Conservation (phyloP, 1,284 basidiomycete species). For the Stygiomarasmius scandens region DNA sequence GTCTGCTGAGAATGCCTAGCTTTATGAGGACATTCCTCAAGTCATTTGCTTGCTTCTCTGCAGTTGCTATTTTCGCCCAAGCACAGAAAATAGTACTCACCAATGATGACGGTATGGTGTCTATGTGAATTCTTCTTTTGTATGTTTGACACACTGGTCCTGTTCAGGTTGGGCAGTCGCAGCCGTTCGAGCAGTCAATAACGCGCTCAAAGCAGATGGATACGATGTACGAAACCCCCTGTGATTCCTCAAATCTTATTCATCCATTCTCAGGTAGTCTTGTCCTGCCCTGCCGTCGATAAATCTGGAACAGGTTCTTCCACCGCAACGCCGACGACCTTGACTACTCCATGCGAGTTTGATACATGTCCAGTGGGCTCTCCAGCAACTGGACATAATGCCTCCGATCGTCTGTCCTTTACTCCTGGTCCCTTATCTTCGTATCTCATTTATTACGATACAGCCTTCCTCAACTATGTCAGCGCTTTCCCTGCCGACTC, state of each 20-base stretch:
- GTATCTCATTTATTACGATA: too few species aligned
- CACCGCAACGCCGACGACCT: constrained; percentile 21
- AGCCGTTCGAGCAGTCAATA: constrained; percentile 37
- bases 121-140: not conserved
- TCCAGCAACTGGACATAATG: constrained; percentile 38
- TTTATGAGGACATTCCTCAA: too few species aligned
- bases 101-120: constrained; percentile 32
- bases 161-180: constrained; percentile 39
- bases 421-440: too few species aligned
- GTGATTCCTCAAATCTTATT: not conserved
- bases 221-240: constrained; percentile 27
- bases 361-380: constrained; percentile 39
- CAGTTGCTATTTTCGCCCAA: not conserved
- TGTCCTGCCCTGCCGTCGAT: constrained; percentile 41
- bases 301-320: constrained; percentile 40
- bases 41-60: too few species aligned
- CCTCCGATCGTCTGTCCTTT: constrained; percentile 34
- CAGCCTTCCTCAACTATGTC: constrained; percentile 33
- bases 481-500: constrained; percentile 36
- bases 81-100: constrained; percentile 23
- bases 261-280: constrained; percentile 30
- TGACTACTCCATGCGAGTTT: constrained; percentile 38
- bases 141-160: not conserved
- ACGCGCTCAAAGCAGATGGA: constrained; percentile 32
- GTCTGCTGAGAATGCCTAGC: too few species aligned